Evolutionary conservation across 495 filamentous ascomycete species (phyloP).

Genomic region (Penicillium herquei): DNA sequence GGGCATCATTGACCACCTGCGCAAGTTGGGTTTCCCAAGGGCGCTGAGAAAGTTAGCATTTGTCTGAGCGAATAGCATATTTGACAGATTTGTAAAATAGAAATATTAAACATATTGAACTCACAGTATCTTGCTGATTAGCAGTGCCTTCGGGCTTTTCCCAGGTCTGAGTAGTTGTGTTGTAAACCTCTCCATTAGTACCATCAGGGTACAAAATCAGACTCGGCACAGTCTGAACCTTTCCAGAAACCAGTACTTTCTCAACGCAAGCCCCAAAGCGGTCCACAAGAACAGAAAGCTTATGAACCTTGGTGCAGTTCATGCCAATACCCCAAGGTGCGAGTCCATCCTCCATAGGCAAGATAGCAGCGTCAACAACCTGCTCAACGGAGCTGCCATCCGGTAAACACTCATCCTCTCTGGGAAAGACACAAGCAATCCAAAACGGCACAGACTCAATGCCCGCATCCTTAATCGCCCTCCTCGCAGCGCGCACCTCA

Average conservation of each 20-base stretch:
- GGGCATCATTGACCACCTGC: constrained; percentile 32
- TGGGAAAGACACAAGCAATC: constrained; percentile 62
- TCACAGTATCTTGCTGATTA: constrained; percentile 18
- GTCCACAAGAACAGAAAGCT: constrained; percentile 46
- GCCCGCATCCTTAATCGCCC: constrained; percentile 33
- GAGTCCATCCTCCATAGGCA: constrained; percentile 14
- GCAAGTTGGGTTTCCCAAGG: constrained; percentile 52
- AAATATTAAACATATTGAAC: constrained; percentile 1
- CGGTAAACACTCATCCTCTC: constrained; percentile 48
- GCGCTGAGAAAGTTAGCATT: constrained; percentile 11
- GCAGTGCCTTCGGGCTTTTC: constrained; percentile 28
- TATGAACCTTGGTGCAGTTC: constrained; percentile 63
- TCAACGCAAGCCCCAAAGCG: constrained; percentile 44
- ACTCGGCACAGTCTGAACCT: constrained; percentile 37
- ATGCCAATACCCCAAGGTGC: constrained; percentile 62
- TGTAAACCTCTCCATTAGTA: constrained; percentile 64
- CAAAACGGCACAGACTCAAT: constrained; percentile 42
- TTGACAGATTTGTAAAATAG: too few species aligned
- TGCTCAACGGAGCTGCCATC: constrained; percentile 29
- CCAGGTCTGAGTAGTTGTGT: constrained; percentile 60
- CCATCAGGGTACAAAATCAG: constrained; percentile 69
- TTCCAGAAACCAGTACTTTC: constrained; percentile 19
- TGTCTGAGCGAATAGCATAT: too few species aligned
- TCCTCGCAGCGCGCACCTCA: constrained; percentile 59
- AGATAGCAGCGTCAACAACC: constrained; percentile 32